Evolutionary conservation across 2,329 filamentous ascomycete species (phyloP).

Genomic region (Pseudogymnoascus sp.): DNA sequence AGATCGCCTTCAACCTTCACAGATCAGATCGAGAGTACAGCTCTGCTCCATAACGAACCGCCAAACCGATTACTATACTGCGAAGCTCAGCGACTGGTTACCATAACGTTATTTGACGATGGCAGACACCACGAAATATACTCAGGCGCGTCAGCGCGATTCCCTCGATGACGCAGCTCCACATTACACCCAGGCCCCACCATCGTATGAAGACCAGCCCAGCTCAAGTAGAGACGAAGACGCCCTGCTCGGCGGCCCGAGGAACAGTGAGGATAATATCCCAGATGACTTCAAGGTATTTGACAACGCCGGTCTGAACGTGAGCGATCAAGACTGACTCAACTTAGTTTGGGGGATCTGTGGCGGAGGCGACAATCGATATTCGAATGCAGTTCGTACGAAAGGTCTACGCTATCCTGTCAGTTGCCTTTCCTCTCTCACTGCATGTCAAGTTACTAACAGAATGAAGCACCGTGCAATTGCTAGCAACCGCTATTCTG

Average conservation of each 20-base stretch:
- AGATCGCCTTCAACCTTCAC: not conserved
- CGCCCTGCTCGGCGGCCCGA: conserved; percentile 55
- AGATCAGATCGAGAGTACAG: not conserved
- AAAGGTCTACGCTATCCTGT: conserved; percentile 95
- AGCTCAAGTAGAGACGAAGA: conserved; percentile 46
- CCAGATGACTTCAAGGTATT: conserved; percentile 92
- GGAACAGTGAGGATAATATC: conserved; percentile 79
- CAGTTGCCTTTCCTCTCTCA: conserved; percentile 25
- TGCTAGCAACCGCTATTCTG: conserved; percentile 73
- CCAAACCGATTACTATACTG: not conserved
- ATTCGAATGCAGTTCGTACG: conserved; percentile 95
- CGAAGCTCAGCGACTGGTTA: not conserved
- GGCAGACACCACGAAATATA: conserved; percentile 73
- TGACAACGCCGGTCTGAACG: not conserved
- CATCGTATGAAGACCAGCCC: conserved; percentile 62
- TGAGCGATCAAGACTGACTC: conserved; percentile 10
- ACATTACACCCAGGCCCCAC: conserved; percentile 66
- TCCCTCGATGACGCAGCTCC: conserved; percentile 60
- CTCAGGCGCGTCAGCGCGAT: conserved; percentile 75
- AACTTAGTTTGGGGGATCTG: conserved; percentile 74
- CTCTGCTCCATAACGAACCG: not conserved
- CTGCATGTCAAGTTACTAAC: not conserved
- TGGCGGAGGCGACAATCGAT: conserved; percentile 87
- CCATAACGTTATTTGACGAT: conserved; percentile 35
- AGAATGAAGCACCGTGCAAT: conserved; percentile 63